Conservation (phyloP, 1,284 basidiomycete genomes). For the Peniophora sp. region DNA sequence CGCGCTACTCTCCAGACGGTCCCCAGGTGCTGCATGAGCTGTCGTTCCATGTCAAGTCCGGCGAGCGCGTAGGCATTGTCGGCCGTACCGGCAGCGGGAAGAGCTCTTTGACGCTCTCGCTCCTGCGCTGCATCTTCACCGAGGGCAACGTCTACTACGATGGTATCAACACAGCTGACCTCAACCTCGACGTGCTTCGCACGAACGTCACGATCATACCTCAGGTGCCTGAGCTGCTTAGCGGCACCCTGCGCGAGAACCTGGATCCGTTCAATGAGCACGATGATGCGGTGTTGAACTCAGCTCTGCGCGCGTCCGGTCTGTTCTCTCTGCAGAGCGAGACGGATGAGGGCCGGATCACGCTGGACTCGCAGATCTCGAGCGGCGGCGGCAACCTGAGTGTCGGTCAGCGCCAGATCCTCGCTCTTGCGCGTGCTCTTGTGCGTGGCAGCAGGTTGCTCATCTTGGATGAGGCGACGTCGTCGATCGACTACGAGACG, state of each 20-base stretch:
- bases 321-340: constrained; percentile 44
- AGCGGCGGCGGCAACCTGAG: constrained; percentile 35
- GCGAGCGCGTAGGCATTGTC: constrained; percentile 41
- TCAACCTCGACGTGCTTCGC: constrained; percentile 57
- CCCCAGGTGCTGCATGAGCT: constrained; percentile 40
- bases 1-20: constrained; percentile 34
- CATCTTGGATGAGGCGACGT: constrained; percentile 29
- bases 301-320: constrained; percentile 45
- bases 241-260: constrained; percentile 49
- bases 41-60: constrained; percentile 36
- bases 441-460: constrained; percentile 24
- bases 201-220: constrained; percentile 42
- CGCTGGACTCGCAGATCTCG: constrained; percentile 25
- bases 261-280: constrained; percentile 68
- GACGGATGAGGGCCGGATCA: constrained; percentile 34
- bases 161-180: constrained; percentile 19
- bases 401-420: constrained; percentile 46
- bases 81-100: not conserved
- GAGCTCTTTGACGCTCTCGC: constrained; percentile 33
- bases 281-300: constrained; percentile 57
- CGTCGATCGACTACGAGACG: constrained; percentile 19
- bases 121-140: constrained; percentile 33
- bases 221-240: constrained; percentile 54
- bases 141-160: constrained; percentile 36
- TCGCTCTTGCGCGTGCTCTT: constrained; percentile 26